Conservation (phyloP, 2,329 filamentous ascomycete species). For the Fusarium hostae region DNA sequence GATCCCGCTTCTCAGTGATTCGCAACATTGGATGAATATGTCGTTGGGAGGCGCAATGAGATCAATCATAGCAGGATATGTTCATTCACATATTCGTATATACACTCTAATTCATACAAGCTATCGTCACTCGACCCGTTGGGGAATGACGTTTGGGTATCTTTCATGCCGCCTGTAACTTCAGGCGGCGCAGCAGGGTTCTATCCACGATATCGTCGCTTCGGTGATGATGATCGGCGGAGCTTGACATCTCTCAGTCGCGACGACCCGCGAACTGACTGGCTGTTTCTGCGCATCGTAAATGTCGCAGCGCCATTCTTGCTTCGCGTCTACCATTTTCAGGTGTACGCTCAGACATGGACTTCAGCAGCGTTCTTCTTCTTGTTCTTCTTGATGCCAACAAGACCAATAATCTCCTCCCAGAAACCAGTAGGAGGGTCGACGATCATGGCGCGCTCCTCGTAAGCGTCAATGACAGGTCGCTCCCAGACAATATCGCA, state of each 20-base stretch:
- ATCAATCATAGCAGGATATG: background rate
- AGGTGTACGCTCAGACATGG: constrained; percentile 12
- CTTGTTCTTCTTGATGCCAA: constrained; percentile 31
- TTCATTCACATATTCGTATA: constrained; percentile 18
- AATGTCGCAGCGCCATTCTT: background rate
- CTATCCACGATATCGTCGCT: background rate
- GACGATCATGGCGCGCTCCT: constrained; percentile 49
- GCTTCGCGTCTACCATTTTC: background rate
- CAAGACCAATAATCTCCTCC: constrained; percentile 26
- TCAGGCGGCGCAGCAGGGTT: background rate
- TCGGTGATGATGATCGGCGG: background rate
- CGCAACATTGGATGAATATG: background rate
- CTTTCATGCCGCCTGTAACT: background rate
- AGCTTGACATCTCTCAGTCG: background rate
- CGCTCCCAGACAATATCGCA: constrained; percentile 66
- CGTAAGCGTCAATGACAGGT: constrained; percentile 63
- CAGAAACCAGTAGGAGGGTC: constrained; percentile 57
- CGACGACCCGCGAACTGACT: background rate
- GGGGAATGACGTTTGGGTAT: constrained; percentile 17
- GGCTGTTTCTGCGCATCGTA: background rate
- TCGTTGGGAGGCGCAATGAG: background rate
- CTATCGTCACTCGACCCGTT: constrained; percentile 4
- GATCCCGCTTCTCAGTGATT: background rate
- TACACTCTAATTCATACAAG: constrained; percentile 6
- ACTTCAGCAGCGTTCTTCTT: constrained; percentile 19